Evolutionary conservation across 1,284 basidiomycete species (phyloP).

Genomic region (Marasmius oreades): DNA sequence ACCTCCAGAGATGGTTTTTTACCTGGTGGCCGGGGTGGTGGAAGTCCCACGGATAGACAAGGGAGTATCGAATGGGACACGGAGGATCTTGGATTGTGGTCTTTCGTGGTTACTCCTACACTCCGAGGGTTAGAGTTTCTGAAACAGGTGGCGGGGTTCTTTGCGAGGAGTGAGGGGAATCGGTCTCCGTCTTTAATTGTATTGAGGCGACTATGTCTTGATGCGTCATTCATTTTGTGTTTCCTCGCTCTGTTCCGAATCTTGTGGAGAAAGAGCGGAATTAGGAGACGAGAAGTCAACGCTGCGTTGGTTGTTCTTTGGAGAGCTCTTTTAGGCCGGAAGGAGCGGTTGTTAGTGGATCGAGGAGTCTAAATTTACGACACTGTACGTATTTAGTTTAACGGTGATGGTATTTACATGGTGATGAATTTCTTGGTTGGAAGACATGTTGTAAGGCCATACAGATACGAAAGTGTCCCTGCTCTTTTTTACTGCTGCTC

Average conservation of each 20-base stretch:
- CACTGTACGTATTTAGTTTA: constrained; percentile 6
- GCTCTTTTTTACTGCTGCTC: constrained; percentile 25
- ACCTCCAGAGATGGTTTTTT: background rate
- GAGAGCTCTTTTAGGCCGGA: constrained; percentile 65
- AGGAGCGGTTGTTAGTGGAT: constrained; percentile 46
- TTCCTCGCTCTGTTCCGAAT: constrained; percentile 50
- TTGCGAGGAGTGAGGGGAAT: constrained; percentile 46
- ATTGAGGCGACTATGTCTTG: constrained; percentile 67
- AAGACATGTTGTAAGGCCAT: too few relatives aligned
- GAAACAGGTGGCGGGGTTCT: constrained; percentile 48
- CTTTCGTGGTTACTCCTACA: constrained; percentile 62
- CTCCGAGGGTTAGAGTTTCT: constrained; percentile 44
- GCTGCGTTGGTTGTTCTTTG: constrained; percentile 62
- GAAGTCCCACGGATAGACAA: constrained; percentile 36
- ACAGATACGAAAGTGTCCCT: background rate
- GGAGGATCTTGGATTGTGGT: constrained; percentile 79
- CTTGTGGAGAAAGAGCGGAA: constrained; percentile 66
- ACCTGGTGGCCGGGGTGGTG: constrained; percentile 32
- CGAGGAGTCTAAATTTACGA: constrained; percentile 37
- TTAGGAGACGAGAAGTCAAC: constrained; percentile 63
- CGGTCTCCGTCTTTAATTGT: constrained; percentile 63
- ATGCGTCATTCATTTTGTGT: constrained; percentile 66
- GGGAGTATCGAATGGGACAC: constrained; percentile 53
- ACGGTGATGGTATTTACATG: constrained; percentile 8
- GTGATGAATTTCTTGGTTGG: too few relatives aligned